These are phyloP conservation scores for Galeopsis tetrahit DNA, from an alignment of 257 asterid genomes.

Conservation along the genomic window DNA sequence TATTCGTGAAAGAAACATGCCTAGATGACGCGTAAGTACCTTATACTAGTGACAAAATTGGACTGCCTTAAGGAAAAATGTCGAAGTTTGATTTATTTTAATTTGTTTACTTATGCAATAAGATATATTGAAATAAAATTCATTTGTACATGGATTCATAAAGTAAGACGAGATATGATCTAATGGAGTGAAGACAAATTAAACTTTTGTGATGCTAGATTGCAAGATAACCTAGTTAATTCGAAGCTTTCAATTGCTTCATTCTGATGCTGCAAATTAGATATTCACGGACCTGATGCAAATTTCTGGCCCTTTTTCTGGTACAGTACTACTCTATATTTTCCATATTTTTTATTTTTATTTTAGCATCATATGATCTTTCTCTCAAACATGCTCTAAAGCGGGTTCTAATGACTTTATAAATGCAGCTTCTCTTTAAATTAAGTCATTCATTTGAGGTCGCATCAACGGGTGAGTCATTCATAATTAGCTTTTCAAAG, in stretches of 20 bases:
- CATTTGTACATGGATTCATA: slow-evolving; percentile 1
- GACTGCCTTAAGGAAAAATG: no score
- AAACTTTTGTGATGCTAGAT: slow-evolving; percentile 20
- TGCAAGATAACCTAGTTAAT: slow-evolving; percentile 23
- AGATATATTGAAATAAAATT: no score
- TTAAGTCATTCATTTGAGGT: slow-evolving; percentile 92
- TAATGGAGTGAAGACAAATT: background rate
- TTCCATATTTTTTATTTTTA: slow-evolving; percentile 23
- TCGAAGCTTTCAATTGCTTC: slow-evolving; percentile 39
- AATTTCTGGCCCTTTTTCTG: slow-evolving; percentile 64
- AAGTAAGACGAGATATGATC: background rate
- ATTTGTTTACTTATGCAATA: no score
- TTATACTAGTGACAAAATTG: no score
- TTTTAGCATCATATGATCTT: slow-evolving; percentile 29
- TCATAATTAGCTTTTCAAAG: slow-evolving; percentile 93
- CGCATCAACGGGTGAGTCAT: slow-evolving; percentile 96
- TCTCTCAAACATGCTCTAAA: slow-evolving; percentile 31
- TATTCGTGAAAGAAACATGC: no score
- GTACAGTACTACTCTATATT: background rate
- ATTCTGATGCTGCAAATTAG: slow-evolving; percentile 92
- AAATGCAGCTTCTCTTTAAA: slow-evolving; percentile 79
- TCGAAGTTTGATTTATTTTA: no score
- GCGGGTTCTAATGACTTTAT: slow-evolving; percentile 37
- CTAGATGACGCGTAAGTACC: no score
- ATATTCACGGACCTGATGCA: slow-evolving; percentile 82